phyloP scores from a whole-genome alignment of 1,284 basidiomycete genomes.

The Sporisorium scitamineum region DNA sequence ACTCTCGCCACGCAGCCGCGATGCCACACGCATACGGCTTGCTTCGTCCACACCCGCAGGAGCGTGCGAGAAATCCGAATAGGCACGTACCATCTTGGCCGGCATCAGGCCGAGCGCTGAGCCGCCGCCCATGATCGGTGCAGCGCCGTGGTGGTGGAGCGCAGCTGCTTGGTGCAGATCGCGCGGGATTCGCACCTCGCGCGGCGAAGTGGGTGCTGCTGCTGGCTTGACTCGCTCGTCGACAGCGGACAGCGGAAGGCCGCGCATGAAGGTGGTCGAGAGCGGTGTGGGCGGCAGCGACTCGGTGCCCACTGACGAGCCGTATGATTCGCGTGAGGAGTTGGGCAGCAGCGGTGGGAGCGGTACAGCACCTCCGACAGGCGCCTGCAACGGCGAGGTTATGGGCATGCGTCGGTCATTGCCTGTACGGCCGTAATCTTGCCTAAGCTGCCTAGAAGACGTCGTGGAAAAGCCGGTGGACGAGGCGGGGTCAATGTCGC shows the following conservation, averaged over 20 bases:
- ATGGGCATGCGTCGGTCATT: conserved; percentile 19
- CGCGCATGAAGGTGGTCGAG: conserved; percentile 40
- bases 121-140: conserved; percentile 8
- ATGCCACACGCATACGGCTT: conserved; percentile 1
- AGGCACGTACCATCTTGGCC: conserved; percentile 33
- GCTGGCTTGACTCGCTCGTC: conserved; percentile 14
- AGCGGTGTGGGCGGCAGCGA: conserved; percentile 41
- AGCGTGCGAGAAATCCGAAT: conserved; percentile 26
- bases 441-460: conserved; percentile 2
- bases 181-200: conserved; percentile 11
- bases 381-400: conserved; percentile 30
- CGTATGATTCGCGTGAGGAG: conserved; percentile 41
- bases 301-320: conserved; percentile 31
- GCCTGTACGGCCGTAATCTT: conserved; percentile 3
- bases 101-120: conserved; percentile 39
- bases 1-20: conserved; percentile 29
- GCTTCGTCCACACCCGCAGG: conserved; percentile 1
- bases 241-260: conserved; percentile 9
- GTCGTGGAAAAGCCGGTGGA: conserved; percentile 39
- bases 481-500: conserved; percentile 34
- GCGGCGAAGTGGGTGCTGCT: conserved; percentile 13
- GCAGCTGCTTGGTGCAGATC: conserved; percentile 14
- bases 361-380: conserved; percentile 13
- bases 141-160: not conserved
- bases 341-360: conserved; percentile 31